Evolutionary conservation across 805 yeast genomes (phyloP), one percentile per base, ranked within the genome.

Genomic region (Phaffomyces antillensis): DNA sequence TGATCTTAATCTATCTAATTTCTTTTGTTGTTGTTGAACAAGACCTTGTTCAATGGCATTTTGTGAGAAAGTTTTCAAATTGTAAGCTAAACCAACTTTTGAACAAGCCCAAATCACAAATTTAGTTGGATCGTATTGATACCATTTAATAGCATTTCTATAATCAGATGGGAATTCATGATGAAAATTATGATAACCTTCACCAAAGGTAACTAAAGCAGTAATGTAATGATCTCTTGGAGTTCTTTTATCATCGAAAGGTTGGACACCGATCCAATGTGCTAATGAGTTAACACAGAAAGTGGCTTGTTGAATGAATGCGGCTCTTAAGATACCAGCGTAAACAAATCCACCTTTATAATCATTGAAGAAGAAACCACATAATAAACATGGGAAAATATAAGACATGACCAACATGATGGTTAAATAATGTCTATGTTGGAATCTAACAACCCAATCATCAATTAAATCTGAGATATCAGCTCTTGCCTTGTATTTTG

Each of bases 81-180:
- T 80, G 66, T 51, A 56, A 20, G 90, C 80, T 50, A 85, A 64
- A 33, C 93, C 93, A 26, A 83, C 46, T 62, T 80, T 73, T 15
- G 86, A 82, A 44, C 75, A 65, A 7, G 64, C 26, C 64, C 72
- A 84, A 54, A 85, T 83, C 43, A 74, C 55, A 40, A 77, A 58
- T 67, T 85, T 85, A 41, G 93, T 84, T 53, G 95, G 95, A 63
- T 86, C 95, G 61, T 79, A 85, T 72, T 85, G 91, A 71, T 81
- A 85, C 93, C 93, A 85, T 62, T 79, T 82, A 61, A 85, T 73
- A 33, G 93, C 93, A 61, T 85, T 85, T 76, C 95, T 79, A 75
- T 85, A 86, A 68, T 86, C 95, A 17, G 86, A 76, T 57, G 95
- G 93, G 75, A 85, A 86, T 71, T 85, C 95, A 64, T 86, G 95